Evolutionary conservation across 2,329 filamentous ascomycete genomes (phyloP), one percentile per base, ranked within the genome.

Genomic region (Paraconiothyrium sp.): DNA sequence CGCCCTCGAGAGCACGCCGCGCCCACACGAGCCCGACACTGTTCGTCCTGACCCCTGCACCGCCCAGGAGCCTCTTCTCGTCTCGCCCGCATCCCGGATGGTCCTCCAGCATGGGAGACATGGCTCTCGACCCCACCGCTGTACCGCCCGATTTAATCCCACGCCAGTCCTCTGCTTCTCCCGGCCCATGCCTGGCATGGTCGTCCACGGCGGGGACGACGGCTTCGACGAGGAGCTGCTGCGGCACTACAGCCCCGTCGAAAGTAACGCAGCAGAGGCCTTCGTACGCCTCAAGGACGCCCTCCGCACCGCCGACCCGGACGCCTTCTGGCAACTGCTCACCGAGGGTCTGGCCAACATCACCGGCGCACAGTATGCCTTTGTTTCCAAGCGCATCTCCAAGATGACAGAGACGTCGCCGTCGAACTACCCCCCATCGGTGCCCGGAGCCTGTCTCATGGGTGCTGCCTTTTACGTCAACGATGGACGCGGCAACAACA

Each of bases 391-490:
- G 73, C 79, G 88, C 48, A 86, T 89, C 77, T 88, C 58, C 83
- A 84, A 30, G 85, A 88, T 68, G 88, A 90, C 62, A 81, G 86
- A 61, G 78, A 86, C 61, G 78, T 83, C 14, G 84, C 86, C 9
- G 83, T 89, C 27, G 86, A 89, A 68, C 86, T 89, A 81, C 85
- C 86, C 30, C 85, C 85, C 24, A 79, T 88, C 48, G 87, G 86
- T 24, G 86, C 83, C 84, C 43, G 87, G 87, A 34, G 85, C 87
- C 3, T 89, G 87, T 72, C 77, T 91, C 32, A 86, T 90, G 81
- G 88, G 87, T 20, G 84, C 88, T 9, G 89, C 86, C 14, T 87
- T 90, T 66, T 90, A 91, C 72, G 86, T 89, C 77, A 87, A 89
- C 69, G 85, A 89, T 67, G 88, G 86, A 32, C 80, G 82, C 54